These are phyloP conservation scores for Poronia punctata DNA, from an alignment of 495 filamentous ascomycete genomes.

Conservation along the genomic window DNA sequence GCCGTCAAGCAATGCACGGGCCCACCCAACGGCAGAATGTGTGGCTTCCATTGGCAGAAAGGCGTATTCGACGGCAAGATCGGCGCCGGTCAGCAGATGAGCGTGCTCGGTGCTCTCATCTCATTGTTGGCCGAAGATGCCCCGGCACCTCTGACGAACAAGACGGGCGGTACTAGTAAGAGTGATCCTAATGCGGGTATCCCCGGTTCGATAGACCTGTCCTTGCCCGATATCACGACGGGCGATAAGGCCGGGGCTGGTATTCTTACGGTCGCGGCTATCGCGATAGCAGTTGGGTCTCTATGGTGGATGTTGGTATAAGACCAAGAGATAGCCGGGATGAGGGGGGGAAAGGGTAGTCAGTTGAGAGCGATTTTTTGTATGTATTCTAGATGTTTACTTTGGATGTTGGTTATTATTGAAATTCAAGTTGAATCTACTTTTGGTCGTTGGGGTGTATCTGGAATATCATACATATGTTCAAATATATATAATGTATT, in stretches of 20 bases:
- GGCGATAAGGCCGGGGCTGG: slow-evolving; percentile 54
- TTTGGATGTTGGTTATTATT: no score
- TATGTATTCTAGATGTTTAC: no score
- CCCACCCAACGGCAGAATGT: slow-evolving; percentile 48
- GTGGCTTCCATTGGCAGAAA: slow-evolving; percentile 63
- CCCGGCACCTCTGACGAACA: slow-evolving; percentile 45
- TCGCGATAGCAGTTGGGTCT: slow-evolving; percentile 20
- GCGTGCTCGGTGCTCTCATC: slow-evolving; percentile 57
- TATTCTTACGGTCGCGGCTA: slow-evolving; percentile 45
- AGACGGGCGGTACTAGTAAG: slow-evolving; percentile 57
- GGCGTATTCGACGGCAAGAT: slow-evolving; percentile 49
- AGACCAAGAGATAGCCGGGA: no score
- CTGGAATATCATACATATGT: no score
- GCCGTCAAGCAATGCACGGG: slow-evolving; percentile 65
- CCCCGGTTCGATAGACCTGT: background rate
- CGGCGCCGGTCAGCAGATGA: slow-evolving; percentile 65
- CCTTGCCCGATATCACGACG: slow-evolving; percentile 26
- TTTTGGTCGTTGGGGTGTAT: no score
- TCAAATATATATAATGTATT: no score
- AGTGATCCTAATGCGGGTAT: slow-evolving; percentile 60
- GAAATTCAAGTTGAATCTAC: no score
- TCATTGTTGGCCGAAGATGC: slow-evolving; percentile 39
- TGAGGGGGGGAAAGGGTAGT: no score
- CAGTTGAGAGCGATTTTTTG: no score
- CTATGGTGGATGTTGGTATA: slow-evolving; percentile 34